Percentiles rank a stretch among this genome's conserved stretches.
Conservation (phyloP, 805 yeast species). For the Zygosaccharomyces pseudorouxii region DNA sequence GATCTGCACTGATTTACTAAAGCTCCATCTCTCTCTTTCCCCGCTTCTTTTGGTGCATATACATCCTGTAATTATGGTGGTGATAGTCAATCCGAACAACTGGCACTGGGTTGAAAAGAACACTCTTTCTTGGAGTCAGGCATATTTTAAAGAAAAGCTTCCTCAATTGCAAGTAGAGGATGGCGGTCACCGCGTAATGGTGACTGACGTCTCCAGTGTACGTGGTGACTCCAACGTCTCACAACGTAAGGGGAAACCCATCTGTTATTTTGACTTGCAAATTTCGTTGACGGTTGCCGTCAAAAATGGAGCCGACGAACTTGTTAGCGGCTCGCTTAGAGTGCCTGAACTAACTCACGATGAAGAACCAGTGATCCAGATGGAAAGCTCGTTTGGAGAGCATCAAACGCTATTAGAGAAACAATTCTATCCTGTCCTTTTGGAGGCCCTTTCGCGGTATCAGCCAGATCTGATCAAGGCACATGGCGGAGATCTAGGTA, state of each 20-base stretch:
- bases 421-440: conserved; percentile 49
- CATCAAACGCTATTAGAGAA: conserved; percentile 40
- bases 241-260: conserved; percentile 76
- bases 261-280: conserved; percentile 66
- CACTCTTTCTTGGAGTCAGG: conserved; percentile 59
- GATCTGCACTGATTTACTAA: neutral
- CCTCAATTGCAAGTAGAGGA: conserved; percentile 20
- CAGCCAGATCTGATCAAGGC: conserved; percentile 58
- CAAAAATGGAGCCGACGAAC: conserved; percentile 33
- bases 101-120: conserved; percentile 76
- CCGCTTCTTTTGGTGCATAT: neutral
- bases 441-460: conserved; percentile 47
- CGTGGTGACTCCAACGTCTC: conserved; percentile 79
- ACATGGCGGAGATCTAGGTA: conserved; percentile 52
- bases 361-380: conserved; percentile 46
- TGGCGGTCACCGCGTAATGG: conserved; percentile 25
- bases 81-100: conserved; percentile 72
- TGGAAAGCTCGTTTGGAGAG: conserved; percentile 13
- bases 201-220: conserved; percentile 42
- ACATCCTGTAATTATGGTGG: conserved; percentile 18
- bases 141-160: conserved; percentile 43
- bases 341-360: conserved; percentile 75
- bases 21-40: neutral
- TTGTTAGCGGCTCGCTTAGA: conserved; percentile 41
- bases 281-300: conserved; percentile 46